Percentiles rank a stretch among this genome's conserved stretches.
phyloP scores from a whole-genome alignment of 1,284 basidiomycete species.

The Peniophora sp. region DNA sequence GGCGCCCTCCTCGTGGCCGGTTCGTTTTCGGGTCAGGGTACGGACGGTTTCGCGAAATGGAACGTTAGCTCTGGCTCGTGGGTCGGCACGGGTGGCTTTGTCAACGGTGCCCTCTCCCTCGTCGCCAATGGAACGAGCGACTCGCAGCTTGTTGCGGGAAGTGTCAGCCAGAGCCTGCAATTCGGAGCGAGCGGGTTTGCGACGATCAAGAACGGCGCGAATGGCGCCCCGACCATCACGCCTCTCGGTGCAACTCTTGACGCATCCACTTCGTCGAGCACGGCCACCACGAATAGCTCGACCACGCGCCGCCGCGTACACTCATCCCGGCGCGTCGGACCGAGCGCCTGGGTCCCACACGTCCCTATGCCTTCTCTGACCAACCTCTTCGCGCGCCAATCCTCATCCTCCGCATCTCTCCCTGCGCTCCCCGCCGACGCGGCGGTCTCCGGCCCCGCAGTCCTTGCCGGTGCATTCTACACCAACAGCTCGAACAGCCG shows the following conservation, averaged over 20 bases:
- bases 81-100: slow-evolving; percentile 67
- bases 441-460: slow-evolving; percentile 63
- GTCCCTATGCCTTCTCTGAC: slow-evolving; percentile 28
- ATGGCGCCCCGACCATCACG: slow-evolving; percentile 42
- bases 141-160: slow-evolving; percentile 61
- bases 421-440: slow-evolving; percentile 47
- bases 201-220: slow-evolving; percentile 54
- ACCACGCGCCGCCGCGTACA: slow-evolving; percentile 27
- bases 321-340: slow-evolving; percentile 20
- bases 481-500: slow-evolving; percentile 64
- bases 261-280: slow-evolving; percentile 16
- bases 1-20: slow-evolving; percentile 49
- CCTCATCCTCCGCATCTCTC: slow-evolving; percentile 22
- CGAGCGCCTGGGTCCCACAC: slow-evolving; percentile 42
- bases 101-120: slow-evolving; percentile 69
- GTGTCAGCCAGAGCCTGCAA: slow-evolving; percentile 41
- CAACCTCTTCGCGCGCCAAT: slow-evolving; percentile 47
- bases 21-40: slow-evolving; percentile 28
- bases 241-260: slow-evolving; percentile 52
- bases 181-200: slow-evolving; percentile 70
- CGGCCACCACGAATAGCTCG: slow-evolving; percentile 9
- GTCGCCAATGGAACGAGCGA: slow-evolving; percentile 54
- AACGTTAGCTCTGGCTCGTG: slow-evolving; percentile 57
- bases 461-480: slow-evolving; percentile 88
- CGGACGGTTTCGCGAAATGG: slow-evolving; percentile 75